Evolutionary conservation across 129 eudicot species (phyloP), one percentile per base, ranked within the genome.

Genomic region (Pseudognaphalium luteoalbum): DNA sequence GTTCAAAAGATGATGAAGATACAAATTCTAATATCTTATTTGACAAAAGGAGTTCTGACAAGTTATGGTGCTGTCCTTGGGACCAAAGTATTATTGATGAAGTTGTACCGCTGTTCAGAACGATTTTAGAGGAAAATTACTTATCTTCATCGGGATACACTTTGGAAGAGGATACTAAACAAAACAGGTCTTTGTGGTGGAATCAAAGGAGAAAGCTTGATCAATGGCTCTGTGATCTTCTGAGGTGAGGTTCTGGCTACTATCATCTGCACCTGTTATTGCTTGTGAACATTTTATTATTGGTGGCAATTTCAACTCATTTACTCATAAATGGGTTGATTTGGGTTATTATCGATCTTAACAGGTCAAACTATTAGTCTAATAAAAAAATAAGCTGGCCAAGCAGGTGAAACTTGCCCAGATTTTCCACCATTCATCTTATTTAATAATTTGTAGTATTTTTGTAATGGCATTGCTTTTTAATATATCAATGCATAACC

Each of bases 21-120:
- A 81, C 86, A 73, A 83, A 81, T 80, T 85, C 84, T 50, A 69
- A 66, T 34, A 64, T 81, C 76, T 78, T 76, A 28, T 29, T 47
- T 30, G 83, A 84, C 44, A 82, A 77, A 69, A 50, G 70, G 73
- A 80, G 41, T 73, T 78, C 52, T 50, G 75, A 29, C 17, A 88
- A 82, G 81, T 68, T 34, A 37, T 93, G 98, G 98, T 82, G 62
- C 14, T 93, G 97, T 54, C 98, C 98, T n/a, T 93, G 98, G 98
- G 91, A 83, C 7, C 87, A 85, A 77, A 85, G 88, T 30, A 82
- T 86, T 29, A 78, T 95, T 30, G 99, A 95, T 83, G 92, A 89
- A 68, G 75, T 91, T 61, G 99, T 94, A 74, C 96, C 99, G 66
- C 62, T 71, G 14, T 95, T 95, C 57, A 95, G 82, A 81, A 68